Evolutionary conservation across 306 rosid species (phyloP), one percentile per base, ranked within the genome.

Genomic region (Cicer chorassanicum): DNA sequence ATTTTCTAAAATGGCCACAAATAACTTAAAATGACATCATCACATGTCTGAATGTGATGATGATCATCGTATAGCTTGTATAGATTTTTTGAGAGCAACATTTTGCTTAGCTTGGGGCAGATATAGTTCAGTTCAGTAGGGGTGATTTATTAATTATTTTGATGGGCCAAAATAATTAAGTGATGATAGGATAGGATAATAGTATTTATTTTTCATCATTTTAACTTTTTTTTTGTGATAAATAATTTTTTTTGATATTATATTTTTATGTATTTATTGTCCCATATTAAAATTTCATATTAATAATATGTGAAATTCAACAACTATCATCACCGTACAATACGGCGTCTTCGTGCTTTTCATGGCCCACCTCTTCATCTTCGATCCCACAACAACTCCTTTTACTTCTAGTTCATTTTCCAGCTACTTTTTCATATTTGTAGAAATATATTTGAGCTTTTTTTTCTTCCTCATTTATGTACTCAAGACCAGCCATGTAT

Each of bases 1-100:
- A 0, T 90, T 90, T 74, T 86, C 85, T 9, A 82, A 59, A 66
- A 44, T 46, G 45, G 39, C 54, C 4, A 14, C 38, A 42, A 57
- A 73, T 64, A 14, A 49, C 6, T 12, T 13, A 38, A 18, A 11
- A 42, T 5, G 10, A 40, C 15, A 24, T 2, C 29, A 2, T 24
- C 29, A 24, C 29, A 24, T 24, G 48, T 40, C 16, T 15, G 19
- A 15, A 21, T 21, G 29, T 49, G 71, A 38, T 14, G 10, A 13
- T 45, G 21, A n/a, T 49, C 8, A 21, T 29, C n/a, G 56, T 44
- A 16, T 5, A 43, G 29, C 5, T 42, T 42, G 53, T 65, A 21
- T 59, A 59, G 8, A 11, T 59, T 13, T 29, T 59, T 56, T 7
- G 13, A 56, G 6, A 60, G 6, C 10, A 38, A 61, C 44, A 34